Conservation (phyloP, 495 filamentous ascomycete genomes). For the Hypoxylon lienhwacheense region DNA sequence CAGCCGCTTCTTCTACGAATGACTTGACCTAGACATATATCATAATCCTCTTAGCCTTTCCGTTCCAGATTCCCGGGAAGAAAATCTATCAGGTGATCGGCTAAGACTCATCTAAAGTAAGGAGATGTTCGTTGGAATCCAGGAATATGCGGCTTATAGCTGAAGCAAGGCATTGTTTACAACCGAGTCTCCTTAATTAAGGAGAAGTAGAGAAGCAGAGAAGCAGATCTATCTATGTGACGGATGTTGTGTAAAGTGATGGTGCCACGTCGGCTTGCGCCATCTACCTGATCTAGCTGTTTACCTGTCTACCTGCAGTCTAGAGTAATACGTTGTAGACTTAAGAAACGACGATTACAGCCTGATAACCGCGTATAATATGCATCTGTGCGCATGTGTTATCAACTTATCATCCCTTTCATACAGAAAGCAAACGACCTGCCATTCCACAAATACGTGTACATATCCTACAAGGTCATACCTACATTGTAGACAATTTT, state of each 20-base stretch:
- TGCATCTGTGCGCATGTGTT: too few species aligned
- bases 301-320: too few species aligned
- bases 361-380: too few species aligned
- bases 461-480: too few species aligned
- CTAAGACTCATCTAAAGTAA: not conserved
- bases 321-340: too few species aligned
- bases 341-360: too few species aligned
- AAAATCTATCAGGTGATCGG: constrained; percentile 10
- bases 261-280: constrained; percentile 16
- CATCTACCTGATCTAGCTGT: not conserved
- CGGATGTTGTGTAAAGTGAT: not conserved
- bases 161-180: constrained; percentile 2
- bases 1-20: constrained; percentile 1
- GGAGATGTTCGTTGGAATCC: not conserved
- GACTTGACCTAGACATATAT: not conserved
- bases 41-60: not conserved
- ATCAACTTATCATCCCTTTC: too few species aligned
- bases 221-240: not conserved
- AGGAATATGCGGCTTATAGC: not conserved
- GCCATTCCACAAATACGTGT: too few species aligned
- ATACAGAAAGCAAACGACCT: too few species aligned
- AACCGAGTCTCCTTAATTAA: not conserved
- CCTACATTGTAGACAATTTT: too few species aligned
- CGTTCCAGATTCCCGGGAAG: not conserved
- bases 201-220: not conserved